phyloP scores from a whole-genome alignment of 2,329 filamentous ascomycete species.

The Talaromyces piceae region DNA sequence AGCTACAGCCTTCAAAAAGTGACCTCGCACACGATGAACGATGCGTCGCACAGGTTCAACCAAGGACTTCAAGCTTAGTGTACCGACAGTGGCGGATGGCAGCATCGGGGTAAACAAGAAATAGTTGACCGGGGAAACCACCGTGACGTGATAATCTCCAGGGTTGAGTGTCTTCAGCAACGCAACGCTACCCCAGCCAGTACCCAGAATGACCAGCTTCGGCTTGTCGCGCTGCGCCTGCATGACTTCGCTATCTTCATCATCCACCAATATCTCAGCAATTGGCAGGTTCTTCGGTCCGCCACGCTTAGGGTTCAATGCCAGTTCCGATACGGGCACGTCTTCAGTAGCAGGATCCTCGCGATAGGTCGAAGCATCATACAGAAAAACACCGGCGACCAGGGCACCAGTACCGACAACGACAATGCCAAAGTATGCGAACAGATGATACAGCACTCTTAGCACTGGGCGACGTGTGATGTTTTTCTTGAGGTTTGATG shows the following conservation, averaged over 20 bases:
- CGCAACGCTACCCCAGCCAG: constrained; percentile 91
- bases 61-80: constrained; percentile 79
- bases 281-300: constrained; percentile 95
- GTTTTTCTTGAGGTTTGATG: constrained; percentile 20
- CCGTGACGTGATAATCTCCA: constrained; percentile 90
- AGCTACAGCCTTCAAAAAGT: constrained; percentile 81
- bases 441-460: constrained; percentile 58
- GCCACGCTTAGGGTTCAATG: constrained; percentile 70
- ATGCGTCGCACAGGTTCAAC: constrained; percentile 90
- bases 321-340: constrained; percentile 75
- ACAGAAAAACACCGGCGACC: constrained; percentile 80
- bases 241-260: constrained; percentile 70
- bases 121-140: constrained; percentile 91
- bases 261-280: constrained; percentile 77
- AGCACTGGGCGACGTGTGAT: constrained; percentile 27
- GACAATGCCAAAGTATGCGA: constrained; percentile 68
- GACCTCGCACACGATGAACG: constrained; percentile 66
- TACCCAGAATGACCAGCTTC: constrained; percentile 82
- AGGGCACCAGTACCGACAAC: constrained; percentile 61
- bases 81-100: constrained; percentile 92
- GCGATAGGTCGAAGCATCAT: constrained; percentile 86
- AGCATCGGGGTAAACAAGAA: constrained; percentile 98
- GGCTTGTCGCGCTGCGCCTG: constrained; percentile 75
- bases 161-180: constrained; percentile 83
- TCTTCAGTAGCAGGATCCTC: constrained; percentile 61